phyloP scores from a whole-genome alignment of 352 stramenopile species.

The Pythium dissotocum region DNA sequence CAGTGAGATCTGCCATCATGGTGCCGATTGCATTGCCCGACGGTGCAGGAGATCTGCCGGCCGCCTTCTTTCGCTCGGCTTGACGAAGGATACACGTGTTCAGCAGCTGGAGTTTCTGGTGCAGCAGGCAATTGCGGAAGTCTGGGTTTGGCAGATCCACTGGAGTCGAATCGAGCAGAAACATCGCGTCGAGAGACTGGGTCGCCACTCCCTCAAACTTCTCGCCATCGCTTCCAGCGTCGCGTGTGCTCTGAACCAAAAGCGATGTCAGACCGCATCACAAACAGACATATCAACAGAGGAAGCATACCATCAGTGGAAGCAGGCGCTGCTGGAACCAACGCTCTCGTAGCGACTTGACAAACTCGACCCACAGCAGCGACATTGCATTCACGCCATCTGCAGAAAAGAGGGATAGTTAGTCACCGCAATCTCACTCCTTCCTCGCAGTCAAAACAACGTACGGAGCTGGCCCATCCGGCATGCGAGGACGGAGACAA shows the following conservation, averaged over 20 bases:
- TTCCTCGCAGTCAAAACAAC: slow-evolving; percentile 11
- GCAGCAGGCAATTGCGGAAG: slow-evolving; percentile 71
- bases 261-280: neutral
- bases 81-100: slow-evolving; percentile 75
- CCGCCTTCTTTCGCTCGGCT: slow-evolving; percentile 10
- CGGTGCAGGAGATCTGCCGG: neutral
- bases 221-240: neutral
- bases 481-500: slow-evolving; percentile 66
- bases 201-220: neutral
- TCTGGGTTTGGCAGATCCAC: slow-evolving; percentile 58
- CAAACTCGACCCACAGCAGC: slow-evolving; percentile 83
- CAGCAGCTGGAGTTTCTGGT: slow-evolving; percentile 81
- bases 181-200: slow-evolving; percentile 40
- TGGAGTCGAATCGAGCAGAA: slow-evolving; percentile 50
- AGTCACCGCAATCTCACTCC: too few species aligned
- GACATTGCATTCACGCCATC: slow-evolving; percentile 76
- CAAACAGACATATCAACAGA: neutral
- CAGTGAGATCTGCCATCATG: slow-evolving; percentile 34
- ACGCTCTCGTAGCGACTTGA: slow-evolving; percentile 67
- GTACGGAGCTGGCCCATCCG: slow-evolving; percentile 73
- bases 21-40: neutral
- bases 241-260: neutral
- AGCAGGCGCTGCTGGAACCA: slow-evolving; percentile 71
- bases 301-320: slow-evolving; percentile 58
- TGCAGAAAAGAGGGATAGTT: slow-evolving; percentile 30